phyloP scores from a whole-genome alignment of 768 basidiomycete species.

The Lactarius psammicola region DNA sequence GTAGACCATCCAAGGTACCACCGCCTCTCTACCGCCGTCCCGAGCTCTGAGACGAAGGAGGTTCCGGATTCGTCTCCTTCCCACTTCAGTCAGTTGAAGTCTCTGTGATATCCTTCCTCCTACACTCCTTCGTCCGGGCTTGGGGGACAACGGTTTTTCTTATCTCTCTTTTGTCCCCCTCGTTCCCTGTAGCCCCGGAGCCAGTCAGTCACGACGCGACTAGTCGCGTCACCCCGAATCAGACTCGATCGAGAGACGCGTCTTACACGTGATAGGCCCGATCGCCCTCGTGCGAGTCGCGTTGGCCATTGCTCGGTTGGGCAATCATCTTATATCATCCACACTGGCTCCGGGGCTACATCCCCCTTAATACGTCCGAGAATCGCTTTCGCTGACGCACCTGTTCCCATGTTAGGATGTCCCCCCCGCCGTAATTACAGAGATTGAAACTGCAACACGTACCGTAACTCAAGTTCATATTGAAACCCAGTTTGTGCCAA shows the following conservation, averaged over 20 bases:
- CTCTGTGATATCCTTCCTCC: constrained; percentile 66
- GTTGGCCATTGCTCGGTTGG: constrained; percentile 33
- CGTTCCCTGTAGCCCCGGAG: constrained; percentile 44
- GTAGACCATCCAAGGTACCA: constrained; percentile 85
- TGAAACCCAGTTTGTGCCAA: constrained; percentile 35
- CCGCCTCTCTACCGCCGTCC: constrained; percentile 81
- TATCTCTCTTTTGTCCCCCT: constrained; percentile 67
- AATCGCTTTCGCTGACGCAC: constrained; percentile 27
- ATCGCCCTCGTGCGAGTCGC: constrained; percentile 27
- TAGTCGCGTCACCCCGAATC: constrained; percentile 33
- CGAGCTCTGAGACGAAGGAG: constrained; percentile 96
- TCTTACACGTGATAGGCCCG: constrained; percentile 29
- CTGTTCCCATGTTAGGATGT: constrained; percentile 41
- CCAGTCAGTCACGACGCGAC: constrained; percentile 26
- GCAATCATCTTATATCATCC: background rate
- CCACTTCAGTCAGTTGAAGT: constrained; percentile 53
- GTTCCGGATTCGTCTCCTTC: constrained; percentile 39
- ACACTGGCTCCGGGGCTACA: constrained; percentile 28
- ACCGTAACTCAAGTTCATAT: constrained; percentile 49
- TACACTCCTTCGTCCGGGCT: constrained; percentile 86
- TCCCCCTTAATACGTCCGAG: constrained; percentile 28
- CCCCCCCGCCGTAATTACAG: constrained; percentile 45
- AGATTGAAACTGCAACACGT: constrained; percentile 51
- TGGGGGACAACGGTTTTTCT: constrained; percentile 76
- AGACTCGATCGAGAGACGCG: constrained; percentile 28